Percentiles rank a stretch among this genome's conserved stretches.
Conservation (phyloP, 2,329 filamentous ascomycete genomes). For the Seiridium cupressi region DNA sequence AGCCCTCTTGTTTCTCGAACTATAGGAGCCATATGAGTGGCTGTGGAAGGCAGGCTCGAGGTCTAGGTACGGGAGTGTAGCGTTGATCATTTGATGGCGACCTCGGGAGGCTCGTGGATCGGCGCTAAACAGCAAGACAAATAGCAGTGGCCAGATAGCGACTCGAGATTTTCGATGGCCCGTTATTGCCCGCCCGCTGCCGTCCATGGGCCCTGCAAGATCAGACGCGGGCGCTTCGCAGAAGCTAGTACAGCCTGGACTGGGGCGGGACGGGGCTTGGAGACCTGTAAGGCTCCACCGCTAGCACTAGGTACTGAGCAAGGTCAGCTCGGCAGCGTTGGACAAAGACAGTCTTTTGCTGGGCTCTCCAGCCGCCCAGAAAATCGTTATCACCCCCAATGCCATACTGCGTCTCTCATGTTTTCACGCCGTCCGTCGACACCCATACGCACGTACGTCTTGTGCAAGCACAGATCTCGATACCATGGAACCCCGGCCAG, state of each 20-base stretch:
- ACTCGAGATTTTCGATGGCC: slow-evolving; percentile 8
- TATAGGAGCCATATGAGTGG: too few species aligned
- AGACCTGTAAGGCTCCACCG: neutral
- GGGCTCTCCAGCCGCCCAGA: too few species aligned
- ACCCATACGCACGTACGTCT: neutral
- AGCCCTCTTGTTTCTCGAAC: too few species aligned
- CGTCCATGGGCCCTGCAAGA: slow-evolving; percentile 3
- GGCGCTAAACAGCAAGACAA: slow-evolving; percentile 8
- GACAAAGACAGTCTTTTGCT: too few species aligned
- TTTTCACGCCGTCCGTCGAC: neutral
- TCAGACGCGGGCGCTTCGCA: neutral
- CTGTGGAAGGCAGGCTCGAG: too few species aligned
- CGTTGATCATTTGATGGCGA: neutral
- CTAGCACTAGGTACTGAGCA: neutral
- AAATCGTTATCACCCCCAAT: too few species aligned
- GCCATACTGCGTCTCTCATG: too few species aligned
- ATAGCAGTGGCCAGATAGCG: slow-evolving; percentile 10
- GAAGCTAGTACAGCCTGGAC: neutral
- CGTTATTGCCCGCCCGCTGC: slow-evolving; percentile 7
- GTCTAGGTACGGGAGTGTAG: neutral
- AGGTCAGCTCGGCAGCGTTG: too few species aligned
- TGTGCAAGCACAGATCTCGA: slow-evolving; percentile 3
- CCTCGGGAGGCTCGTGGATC: slow-evolving; percentile 6
- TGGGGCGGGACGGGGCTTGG: neutral
- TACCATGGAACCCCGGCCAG: neutral